Base-by-base conservation (phyloP, 2,329 filamentous ascomycete genomes). In the Leptographium wingfieldii region DNA sequence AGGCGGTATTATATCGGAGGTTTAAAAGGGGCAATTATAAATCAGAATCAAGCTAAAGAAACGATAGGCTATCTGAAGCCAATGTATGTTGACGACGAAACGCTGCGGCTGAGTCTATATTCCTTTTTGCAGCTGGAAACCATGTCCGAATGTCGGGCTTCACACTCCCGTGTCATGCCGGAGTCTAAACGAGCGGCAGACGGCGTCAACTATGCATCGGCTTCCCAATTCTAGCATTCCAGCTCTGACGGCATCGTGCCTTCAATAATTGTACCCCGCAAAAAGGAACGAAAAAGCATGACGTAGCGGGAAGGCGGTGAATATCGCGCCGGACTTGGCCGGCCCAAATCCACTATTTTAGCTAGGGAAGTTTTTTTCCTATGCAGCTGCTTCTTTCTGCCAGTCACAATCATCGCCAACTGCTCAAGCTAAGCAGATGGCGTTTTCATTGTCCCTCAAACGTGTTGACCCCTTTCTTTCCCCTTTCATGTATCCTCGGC, bases 301-400 rank as follows among this genome's bases (percentile, higher is more conserved):
- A 27, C 58, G 16, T n/a, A 49, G 40, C 3, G 40, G 53, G 59
- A 57, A 60, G 59, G 59, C 59, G 59, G 59, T 60, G 59, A 52
- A 51, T 2, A 35, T 2, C 33, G 5, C 19, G 7, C 9, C 54
- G 35, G 35, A 43, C 33, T 19, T 16, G 54, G 35, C 54, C 35
- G 35, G n/a, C 27, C 29, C 5, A 27, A 19, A n/a, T 55, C 11
- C n/a, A 38, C n/a, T 27, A 22, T 35, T 38, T 33, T n/a, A 33
- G 25, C 16, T 12, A 46, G 16, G 43, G 43, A 46, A 46, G 25
- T 54, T 59, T 55, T 27, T 55, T 59, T 38, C 25, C 19, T 29
- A 33, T 46, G 29, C 38, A 52, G 12, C 31, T 57, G 5, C n/a
- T 27, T 60, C 55, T 60, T 60, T 55, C 53, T 59, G 53, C 48